Percentiles rank a stretch among this genome's conserved stretches.
Conservation (phyloP, 176 grass and related monocot species). For the Poa annua region DNA sequence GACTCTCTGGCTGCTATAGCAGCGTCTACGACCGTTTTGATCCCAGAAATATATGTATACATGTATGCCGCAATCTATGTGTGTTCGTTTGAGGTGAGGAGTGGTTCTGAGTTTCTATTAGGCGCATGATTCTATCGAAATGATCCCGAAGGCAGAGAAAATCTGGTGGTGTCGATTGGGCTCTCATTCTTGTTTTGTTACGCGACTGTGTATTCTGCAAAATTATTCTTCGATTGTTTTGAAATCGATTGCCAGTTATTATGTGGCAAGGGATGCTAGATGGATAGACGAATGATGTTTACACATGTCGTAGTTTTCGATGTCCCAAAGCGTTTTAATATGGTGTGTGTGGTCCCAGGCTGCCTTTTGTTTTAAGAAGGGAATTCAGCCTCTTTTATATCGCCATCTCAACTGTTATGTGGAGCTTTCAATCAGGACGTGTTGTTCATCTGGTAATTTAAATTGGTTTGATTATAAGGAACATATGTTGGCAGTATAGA, state of each 20-base stretch:
- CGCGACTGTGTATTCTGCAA: background rate
- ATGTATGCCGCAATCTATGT: background rate
- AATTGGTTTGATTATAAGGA: background rate
- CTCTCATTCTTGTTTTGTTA: background rate
- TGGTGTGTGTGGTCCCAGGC: background rate
- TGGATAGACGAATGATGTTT: slow-evolving; percentile 30
- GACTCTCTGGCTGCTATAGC: background rate
- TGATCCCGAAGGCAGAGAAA: background rate
- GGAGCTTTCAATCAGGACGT: background rate
- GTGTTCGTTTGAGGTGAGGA: background rate
- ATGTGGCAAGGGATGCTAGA: background rate
- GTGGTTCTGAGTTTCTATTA: background rate
- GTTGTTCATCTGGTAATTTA: slow-evolving; percentile 19
- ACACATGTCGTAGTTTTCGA: slow-evolving; percentile 10
- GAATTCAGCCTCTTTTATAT: background rate
- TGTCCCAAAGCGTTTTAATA: slow-evolving; percentile 17
- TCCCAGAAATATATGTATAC: background rate
- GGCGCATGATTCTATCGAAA: background rate
- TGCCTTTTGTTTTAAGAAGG: slow-evolving; percentile 8
- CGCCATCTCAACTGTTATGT: background rate
- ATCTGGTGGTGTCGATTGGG: background rate
- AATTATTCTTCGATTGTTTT: background rate
- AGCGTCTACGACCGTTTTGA: background rate
- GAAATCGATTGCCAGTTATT: background rate
- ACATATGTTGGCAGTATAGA: background rate